Conservation (phyloP, 345 rosid genomes). For the Brassica nigra region DNA sequence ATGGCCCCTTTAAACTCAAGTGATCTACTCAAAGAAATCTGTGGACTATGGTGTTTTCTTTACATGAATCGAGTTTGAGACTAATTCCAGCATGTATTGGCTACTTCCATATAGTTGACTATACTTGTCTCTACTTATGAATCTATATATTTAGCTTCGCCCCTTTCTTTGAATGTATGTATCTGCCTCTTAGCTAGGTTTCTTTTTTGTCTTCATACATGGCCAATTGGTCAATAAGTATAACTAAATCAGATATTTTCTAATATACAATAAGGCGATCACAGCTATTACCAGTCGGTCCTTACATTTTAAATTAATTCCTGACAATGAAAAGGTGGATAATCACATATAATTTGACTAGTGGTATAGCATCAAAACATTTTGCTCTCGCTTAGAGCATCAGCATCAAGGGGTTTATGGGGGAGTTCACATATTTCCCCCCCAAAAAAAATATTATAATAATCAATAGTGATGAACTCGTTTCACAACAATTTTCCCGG, state of each 20-base stretch:
- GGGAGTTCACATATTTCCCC: too few relatives aligned
- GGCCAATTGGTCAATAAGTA: not conserved
- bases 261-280: not conserved
- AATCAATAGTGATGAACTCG: too few relatives aligned
- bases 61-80: not conserved
- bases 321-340: not conserved
- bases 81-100: not conserved
- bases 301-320: not conserved
- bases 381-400: not conserved
- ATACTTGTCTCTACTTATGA: not conserved
- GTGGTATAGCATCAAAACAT: not conserved
- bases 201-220: constrained; percentile 10
- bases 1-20: too few relatives aligned
- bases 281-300: not conserved
- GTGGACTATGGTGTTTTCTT: not conserved
- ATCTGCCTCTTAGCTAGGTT: not conserved
- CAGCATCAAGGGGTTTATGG: too few relatives aligned
- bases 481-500: too few relatives aligned
- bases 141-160: not conserved
- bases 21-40: not conserved
- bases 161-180: constrained; percentile 1
- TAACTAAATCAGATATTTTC: not conserved
- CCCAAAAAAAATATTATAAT: too few relatives aligned
- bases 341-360: not conserved
- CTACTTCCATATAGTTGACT: not conserved